Base-by-base conservation (phyloP, 306 rosid species). In the Cotoneaster glaucophyllus region DNA sequence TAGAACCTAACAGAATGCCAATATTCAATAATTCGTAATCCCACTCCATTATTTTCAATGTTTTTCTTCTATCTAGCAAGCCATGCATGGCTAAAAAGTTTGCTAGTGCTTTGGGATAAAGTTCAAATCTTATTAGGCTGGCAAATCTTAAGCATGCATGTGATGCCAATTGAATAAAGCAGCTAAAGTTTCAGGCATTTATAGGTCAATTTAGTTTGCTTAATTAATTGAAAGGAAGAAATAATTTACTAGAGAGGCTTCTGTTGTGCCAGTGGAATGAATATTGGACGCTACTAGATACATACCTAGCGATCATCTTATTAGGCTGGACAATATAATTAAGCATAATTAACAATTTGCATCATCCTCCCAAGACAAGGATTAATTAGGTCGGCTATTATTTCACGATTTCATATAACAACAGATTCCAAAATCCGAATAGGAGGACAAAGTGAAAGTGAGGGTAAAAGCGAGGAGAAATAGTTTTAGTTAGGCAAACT, bases 381-480 rank as follows among this genome's bases (percentile, higher is more conserved):
- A 75, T 41, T 77, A 48, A 81, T 57, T 31, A 69, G 48, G 48
- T 41, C 43, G 43, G 22, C 57, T 1, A 24, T 29, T 77, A 39
- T 13, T 53, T 22, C 77, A 50, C 63, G 24, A 56, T 0, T 56
- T 56, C 22, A n/a, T 1, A n/a, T 56, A 25, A n/a, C 15, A 70
- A 78, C 68, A 39, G 71, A 74, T 6, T 48, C 54, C 2, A 48
- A 48, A 48, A 14, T 73, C 68, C 69, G 70, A 56, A 67, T 31
- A 62, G 81, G 69, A 74, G 80, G 81, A 79, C 69, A 78, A 81
- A 75, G 78, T 74, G 87, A 82, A 70, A 74, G 69, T 54, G 80
- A 78, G 8, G 25, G 73, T 52, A 59, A 62, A 48, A 81, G 71
- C 54, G 18, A 48, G 39, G 19, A 48, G 21, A 48, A 48, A 48